A percentile compares a stretch with the other conserved stretches of the same genome.
phyloP scores from a whole-genome alignment of 2,329 filamentous ascomycete genomes.

The Ploettnerulaceae sp. region DNA sequence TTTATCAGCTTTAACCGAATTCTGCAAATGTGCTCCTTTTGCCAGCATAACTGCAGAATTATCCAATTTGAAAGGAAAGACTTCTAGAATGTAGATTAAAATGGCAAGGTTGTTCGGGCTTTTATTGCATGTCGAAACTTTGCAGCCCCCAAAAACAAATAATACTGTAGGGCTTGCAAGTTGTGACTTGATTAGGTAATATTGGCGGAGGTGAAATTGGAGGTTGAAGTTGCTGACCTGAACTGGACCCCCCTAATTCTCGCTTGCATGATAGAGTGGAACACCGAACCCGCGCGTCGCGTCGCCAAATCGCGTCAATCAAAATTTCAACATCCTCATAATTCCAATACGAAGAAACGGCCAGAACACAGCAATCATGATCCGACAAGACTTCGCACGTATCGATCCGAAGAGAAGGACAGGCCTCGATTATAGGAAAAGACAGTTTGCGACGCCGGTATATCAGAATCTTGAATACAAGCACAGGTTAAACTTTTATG shows the following conservation, averaged over 20 bases:
- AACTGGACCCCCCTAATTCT: too few species aligned
- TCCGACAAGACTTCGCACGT: slow-evolving; percentile 32
- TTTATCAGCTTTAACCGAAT: too few species aligned
- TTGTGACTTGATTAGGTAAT: too few species aligned
- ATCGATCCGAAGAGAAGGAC: slow-evolving; percentile 64
- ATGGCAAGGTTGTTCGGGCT: neutral
- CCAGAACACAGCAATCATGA: slow-evolving; percentile 25
- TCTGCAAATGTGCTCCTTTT: too few species aligned
- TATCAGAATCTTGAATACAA: slow-evolving; percentile 78
- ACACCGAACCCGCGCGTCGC: neutral
- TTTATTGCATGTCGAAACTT: slow-evolving; percentile 22
- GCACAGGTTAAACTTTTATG: slow-evolving; percentile 88
- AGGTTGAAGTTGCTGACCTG: too few species aligned
- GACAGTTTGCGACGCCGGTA: slow-evolving; percentile 73
- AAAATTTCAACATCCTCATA: too few species aligned
- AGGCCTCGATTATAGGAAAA: slow-evolving; percentile 73
- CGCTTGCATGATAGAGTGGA: neutral
- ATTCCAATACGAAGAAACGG: neutral
- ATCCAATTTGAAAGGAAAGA: neutral
- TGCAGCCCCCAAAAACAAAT: slow-evolving; percentile 20
- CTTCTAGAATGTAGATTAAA: slow-evolving; percentile 14
- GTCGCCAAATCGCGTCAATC: neutral
- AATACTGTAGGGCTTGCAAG: too few species aligned
- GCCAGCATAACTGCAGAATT: neutral
- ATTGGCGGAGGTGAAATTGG: too few species aligned